Percentiles rank a stretch among this genome's conserved stretches.
Evolutionary conservation across 1,284 basidiomycete species (phyloP).

Genomic region (Leccinum huronense): DNA sequence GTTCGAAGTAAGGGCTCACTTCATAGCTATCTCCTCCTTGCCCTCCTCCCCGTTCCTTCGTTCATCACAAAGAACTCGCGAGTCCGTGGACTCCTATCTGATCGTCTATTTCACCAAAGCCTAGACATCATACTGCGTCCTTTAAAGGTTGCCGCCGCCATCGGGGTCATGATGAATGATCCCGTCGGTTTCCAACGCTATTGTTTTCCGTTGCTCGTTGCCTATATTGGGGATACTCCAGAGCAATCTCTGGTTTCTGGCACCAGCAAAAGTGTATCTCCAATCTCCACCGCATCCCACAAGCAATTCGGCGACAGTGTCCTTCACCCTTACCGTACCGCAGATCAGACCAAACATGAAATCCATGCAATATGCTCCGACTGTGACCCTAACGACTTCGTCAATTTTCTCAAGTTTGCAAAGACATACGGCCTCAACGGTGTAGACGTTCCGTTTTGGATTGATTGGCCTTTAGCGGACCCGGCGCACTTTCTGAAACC

Average conservation of each 20-base stretch:
- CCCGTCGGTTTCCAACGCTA: neutral
- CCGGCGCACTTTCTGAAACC: neutral
- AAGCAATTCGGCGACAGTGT: neutral
- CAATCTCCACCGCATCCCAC: neutral
- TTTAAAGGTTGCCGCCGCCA: neutral
- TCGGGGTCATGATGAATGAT: neutral
- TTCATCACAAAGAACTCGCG: neutral
- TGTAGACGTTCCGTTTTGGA: neutral
- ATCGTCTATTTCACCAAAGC: neutral
- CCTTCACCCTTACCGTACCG: neutral
- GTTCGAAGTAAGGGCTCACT: slow-evolving; percentile 13
- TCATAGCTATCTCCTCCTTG: slow-evolving; percentile 10
- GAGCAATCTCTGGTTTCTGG: neutral
- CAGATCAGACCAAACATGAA: neutral
- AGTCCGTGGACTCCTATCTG: neutral
- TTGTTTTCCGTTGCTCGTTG: neutral
- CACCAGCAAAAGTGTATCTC: neutral
- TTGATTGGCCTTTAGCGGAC: neutral
- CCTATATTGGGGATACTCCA: neutral
- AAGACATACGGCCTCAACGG: neutral
- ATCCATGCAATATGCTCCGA: neutral
- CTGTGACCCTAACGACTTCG: neutral
- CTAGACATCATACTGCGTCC: neutral
- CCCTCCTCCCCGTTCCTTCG: neutral
- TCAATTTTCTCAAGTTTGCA: neutral